Evolutionary conservation across 192 early-diverging fungal species (phyloP), one percentile per base, ranked within the genome.

Genomic region (Linnemannia hyalina): DNA sequence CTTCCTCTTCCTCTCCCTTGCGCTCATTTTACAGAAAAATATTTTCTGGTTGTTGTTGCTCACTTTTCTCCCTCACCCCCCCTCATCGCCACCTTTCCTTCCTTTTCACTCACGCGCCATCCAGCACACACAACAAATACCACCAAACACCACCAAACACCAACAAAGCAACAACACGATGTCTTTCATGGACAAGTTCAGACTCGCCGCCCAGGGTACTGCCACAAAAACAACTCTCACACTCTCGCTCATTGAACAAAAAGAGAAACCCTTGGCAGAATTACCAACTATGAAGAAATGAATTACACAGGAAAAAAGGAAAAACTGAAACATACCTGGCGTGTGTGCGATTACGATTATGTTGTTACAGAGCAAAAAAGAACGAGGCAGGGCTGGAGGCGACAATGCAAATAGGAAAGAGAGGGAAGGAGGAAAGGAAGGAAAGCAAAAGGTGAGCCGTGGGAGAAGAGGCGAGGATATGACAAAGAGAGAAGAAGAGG

Each of bases 141-240:
- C 44, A 44, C 6, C 44, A 44, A 44, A 44, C 44, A 44, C 11
- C 11, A 44, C 6, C 16, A 55, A 35, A 68, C 44, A 38, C 6
- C 13, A 81, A 70, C 16, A 74, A 26, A 75, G n/a, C 3, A 68
- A 65, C 63, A 38, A 44, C 8, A 76, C n/a, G 57, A 85, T 85
- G 83, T 85, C 83, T 3, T 85, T 77, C 70, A 75, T 85, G 69
- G 83, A 85, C 78, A 85, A 78, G 54, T 80, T 85, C 74, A 85
- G 35, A 52, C 23, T 32, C 23, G 83, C 52, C 22, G 83, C 83
- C 46, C 83, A 85, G 65, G 83, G 83, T 85, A 85, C 18, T 9
- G 15, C 16, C 8, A 44, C 10, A 44, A 44, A 44, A 44, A 11
- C 1, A 49, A 15, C 18, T 13, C 47, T 32, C 4, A 32, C 26